Evolutionary conservation across 306 rosid genomes (phyloP).

Genomic region (Canavalia gladiata): DNA sequence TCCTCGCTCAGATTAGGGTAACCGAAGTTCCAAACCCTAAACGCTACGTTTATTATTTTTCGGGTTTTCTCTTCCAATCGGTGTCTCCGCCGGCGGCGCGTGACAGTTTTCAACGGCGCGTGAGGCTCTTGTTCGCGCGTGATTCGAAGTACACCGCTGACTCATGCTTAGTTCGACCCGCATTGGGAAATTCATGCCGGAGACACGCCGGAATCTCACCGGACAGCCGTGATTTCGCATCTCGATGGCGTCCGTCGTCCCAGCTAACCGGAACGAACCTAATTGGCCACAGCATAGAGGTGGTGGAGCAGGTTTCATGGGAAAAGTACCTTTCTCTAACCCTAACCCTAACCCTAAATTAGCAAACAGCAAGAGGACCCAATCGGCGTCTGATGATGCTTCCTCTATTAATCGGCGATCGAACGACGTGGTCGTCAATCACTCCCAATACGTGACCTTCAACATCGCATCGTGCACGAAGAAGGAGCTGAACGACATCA

Average conservation of each 20-base stretch:
- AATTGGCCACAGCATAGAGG: slow-evolving; percentile 76
- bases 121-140: slow-evolving; percentile 48
- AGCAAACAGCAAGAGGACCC: slow-evolving; percentile 63
- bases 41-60: not conserved
- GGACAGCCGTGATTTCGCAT: slow-evolving; percentile 42
- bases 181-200: slow-evolving; percentile 64
- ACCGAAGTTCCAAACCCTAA: slow-evolving; percentile 62
- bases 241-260: slow-evolving; percentile 86
- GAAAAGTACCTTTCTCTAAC: slow-evolving; percentile 70
- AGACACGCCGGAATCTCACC: slow-evolving; percentile 47
- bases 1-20: slow-evolving; percentile 87
- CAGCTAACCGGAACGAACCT: slow-evolving; percentile 77
- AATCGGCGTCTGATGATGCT: slow-evolving; percentile 83
- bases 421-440: slow-evolving; percentile 45
- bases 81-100: not conserved
- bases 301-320: slow-evolving; percentile 88
- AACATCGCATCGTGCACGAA: slow-evolving; percentile 61
- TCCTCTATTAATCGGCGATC: slow-evolving; percentile 79
- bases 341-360: slow-evolving; percentile 72
- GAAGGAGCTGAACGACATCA: slow-evolving; percentile 77
- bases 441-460: slow-evolving; percentile 68
- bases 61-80: not conserved
- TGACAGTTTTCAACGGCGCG: slow-evolving; percentile 48
- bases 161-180: slow-evolving; percentile 54
- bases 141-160: not conserved